Evolutionary conservation across 306 rosid genomes (phyloP), one percentile per base, ranked within the genome.

Genomic region (Fagus sylvatica): DNA sequence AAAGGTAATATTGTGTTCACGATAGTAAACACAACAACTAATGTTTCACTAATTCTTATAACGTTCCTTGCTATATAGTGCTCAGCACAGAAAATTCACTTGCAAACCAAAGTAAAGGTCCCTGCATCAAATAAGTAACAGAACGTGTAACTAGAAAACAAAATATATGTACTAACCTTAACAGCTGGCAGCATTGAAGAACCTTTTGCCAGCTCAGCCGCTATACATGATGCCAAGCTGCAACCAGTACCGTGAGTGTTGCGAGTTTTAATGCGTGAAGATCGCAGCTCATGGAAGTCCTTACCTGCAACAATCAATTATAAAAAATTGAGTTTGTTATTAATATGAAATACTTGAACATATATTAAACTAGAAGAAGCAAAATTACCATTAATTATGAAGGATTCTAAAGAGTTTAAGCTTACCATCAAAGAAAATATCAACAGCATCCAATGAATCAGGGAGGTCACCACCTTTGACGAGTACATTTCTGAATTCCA

Each of bases 391-490:
- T 11, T 68, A 42, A 37, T 19, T 16, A 64, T 34, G 33, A 33
- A 22, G 76, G 68, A 79, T 74, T 82, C 36, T 39, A 32, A 53
- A 75, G 56, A 62, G 61, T 69, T 11, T 9, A 75, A 81, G 7
- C 91, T 81, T 70, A 91, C 98, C 98, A 79, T 95, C 89, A 68
- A 85, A 95, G 85, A 95, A 88, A 69, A 95, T 76, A 87, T 95
- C 98, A 84, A 88, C 56, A 19, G 98, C 92, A 74, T 95, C 93
- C 68, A 74, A 82, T 39, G 98, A 92, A 88, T 87, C 87, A 22
- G 90, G 97, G 65, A 92, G 98, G 86, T 95, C 90, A 66, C 98
- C 98, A n/a, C 98, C 98, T 82, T 95, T 95, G 85, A 95, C 89
- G 56, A 95, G 97, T 19, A 95, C 98, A 73, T 82, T 90, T 89